Evolutionary conservation across 768 basidiomycete genomes (phyloP).

Genomic region (Russula abietina): DNA sequence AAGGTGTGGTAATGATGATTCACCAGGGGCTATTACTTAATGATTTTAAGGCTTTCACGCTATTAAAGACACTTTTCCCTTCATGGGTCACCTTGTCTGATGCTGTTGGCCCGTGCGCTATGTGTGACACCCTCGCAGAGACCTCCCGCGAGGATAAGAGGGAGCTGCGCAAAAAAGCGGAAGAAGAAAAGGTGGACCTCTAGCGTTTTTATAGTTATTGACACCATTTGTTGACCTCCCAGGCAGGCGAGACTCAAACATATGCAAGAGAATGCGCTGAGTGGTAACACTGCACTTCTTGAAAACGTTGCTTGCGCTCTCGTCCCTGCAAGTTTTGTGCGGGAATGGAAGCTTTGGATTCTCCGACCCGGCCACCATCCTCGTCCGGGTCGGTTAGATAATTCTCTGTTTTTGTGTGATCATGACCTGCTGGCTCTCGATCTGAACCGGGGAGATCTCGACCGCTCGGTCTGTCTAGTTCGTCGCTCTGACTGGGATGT

Average conservation of each 20-base stretch:
- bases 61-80: constrained; percentile 57
- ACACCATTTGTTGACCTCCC: neutral
- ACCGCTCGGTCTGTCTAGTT: constrained; percentile 51
- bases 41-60: constrained; percentile 43
- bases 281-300: constrained; percentile 40
- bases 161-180: constrained; percentile 57
- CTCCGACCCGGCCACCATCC: constrained; percentile 45
- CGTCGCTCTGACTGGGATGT: constrained; percentile 59
- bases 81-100: constrained; percentile 54
- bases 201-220: neutral
- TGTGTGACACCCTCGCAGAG: constrained; percentile 55
- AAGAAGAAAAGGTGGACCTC: constrained; percentile 67
- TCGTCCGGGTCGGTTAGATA: constrained; percentile 62
- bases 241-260: constrained; percentile 55
- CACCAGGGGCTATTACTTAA: constrained; percentile 4
- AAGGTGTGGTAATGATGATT: constrained; percentile 38
- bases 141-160: constrained; percentile 56
- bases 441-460: constrained; percentile 58
- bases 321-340: constrained; percentile 56
- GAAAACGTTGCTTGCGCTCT: constrained; percentile 51
- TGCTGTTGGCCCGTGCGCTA: constrained; percentile 47
- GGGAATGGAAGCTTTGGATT: constrained; percentile 66
- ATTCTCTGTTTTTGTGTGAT: constrained; percentile 56
- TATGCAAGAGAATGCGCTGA: constrained; percentile 52
- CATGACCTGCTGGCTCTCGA: constrained; percentile 62